Base-by-base conservation (phyloP, 2,329 filamentous ascomycete genomes). In the Cladosporium austrohemisphaericum region DNA sequence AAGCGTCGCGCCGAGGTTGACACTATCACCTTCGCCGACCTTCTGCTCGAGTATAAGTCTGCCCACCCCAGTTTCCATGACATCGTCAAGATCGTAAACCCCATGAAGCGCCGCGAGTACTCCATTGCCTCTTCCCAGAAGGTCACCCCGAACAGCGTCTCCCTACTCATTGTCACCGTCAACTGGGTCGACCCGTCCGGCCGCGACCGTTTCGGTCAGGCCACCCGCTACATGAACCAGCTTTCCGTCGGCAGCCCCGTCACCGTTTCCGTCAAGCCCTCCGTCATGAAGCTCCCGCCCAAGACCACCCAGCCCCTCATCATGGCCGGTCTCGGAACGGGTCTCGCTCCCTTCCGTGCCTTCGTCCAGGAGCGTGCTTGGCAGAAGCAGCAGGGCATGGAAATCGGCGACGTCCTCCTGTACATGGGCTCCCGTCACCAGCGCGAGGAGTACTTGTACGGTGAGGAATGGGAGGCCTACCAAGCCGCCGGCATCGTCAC, bases 401-500 rank as follows among this genome's bases (percentile, higher is more conserved):
- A 93, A 51, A 95, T 98, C 59, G 93, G 93, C 47, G 76, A 89
- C 35, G 93, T 97, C 55, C 81, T 98, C 46, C 76, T 98, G 52
- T 98, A 97, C 78, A 92, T 98, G 76, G 93, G 93, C 56, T 92
- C 90, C 14, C 91, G 93, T 46, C 91, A 96, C 78, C 90, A 96
- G 76, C 88, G 91, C 57, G 93, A 98, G 73, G 93, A 98, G 74
- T 98, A 98, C 72, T 84, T 96, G 53, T 98, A 97, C 65, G 93
- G 93, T 54, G 93, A 98, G 71, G 93, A 98, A 71, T 98, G 93
- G 93, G 93, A 98, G 71, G 93, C 93, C 0, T 98, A 98, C 72
- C 82, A 93, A 65, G 92, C 91, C 53, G 90, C 93, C 0, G 93
- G 93, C 44, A 88, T 98, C 60, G 91, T 98, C 67, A 98, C 93